phyloP scores from a whole-genome alignment of 148 eudicot genomes.

The Drosera capensis region DNA sequence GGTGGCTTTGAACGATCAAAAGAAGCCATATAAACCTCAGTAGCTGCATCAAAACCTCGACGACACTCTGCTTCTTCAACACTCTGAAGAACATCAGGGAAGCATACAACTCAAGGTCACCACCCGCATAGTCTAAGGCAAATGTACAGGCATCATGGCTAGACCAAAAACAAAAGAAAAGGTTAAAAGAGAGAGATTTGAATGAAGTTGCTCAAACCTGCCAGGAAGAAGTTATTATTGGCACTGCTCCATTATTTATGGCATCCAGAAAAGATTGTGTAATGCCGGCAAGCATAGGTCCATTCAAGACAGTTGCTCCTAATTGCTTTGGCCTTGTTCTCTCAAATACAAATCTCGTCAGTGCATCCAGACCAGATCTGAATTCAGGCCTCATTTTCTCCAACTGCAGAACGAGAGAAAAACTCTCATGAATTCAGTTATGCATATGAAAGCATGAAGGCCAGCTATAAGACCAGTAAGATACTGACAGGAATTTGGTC shows the following conservation, averaged over 20 bases:
- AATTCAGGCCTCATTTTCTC: constrained; percentile 76
- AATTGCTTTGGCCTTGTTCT: constrained; percentile 94
- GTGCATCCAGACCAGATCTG: constrained; percentile 75
- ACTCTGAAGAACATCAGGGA: constrained; percentile 47
- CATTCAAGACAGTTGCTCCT: constrained; percentile 84
- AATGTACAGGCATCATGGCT: not conserved
- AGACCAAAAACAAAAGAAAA: not conserved
- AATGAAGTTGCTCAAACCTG: constrained; percentile 42
- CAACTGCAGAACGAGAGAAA: not conserved
- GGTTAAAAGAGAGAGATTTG: not conserved
- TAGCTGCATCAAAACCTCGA: constrained; percentile 70
- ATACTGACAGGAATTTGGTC: constrained; percentile 77
- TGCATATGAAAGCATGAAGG: not conserved
- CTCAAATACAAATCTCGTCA: constrained; percentile 86
- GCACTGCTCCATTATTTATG: constrained; percentile 93
- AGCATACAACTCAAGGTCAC: not conserved
- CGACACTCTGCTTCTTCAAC: constrained; percentile 98
- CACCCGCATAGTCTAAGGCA: not conserved
- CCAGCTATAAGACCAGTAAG: constrained; percentile 1
- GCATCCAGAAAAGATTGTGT: constrained; percentile 92
- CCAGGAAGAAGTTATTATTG: constrained; percentile 97
- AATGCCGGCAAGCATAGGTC: constrained; percentile 83
- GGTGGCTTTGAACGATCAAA: constrained; percentile 87
- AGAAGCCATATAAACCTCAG: constrained; percentile 70
- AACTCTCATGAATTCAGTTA: not conserved